Conservation (phyloP, 345 rosid species). For the Rhodamnia rubescens region DNA sequence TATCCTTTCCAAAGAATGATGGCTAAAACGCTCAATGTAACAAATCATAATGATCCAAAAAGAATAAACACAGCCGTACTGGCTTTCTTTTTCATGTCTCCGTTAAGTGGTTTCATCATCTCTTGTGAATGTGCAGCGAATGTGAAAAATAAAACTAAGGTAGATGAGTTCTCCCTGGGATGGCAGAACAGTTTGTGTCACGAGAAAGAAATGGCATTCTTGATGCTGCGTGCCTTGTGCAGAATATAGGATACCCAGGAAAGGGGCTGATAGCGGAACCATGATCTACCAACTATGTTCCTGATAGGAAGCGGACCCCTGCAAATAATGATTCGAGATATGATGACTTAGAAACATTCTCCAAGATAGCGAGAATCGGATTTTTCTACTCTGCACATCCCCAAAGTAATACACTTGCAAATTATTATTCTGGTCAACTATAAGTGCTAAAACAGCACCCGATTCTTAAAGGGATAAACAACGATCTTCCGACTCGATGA, state of each 20-base stretch:
- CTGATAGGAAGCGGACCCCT: slow-evolving; percentile 36
- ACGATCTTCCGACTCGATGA: not conserved
- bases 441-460: not conserved
- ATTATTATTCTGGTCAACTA: not conserved
- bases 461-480: not conserved
- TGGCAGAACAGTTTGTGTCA: slow-evolving; percentile 11
- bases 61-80: not conserved
- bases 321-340: not conserved
- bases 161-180: not conserved
- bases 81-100: not conserved
- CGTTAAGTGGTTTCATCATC: not conserved
- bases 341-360: not conserved
- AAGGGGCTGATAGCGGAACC: slow-evolving; percentile 30
- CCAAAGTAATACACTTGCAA: not conserved
- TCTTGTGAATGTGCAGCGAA: not conserved
- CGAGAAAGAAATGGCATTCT: slow-evolving; percentile 25
- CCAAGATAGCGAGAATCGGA: not conserved
- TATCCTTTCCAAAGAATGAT: not conserved
- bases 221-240: not conserved
- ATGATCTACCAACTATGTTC: slow-evolving; percentile 27
- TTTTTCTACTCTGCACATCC: not conserved
- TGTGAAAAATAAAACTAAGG: not conserved
- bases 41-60: not conserved
- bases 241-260: slow-evolving; percentile 5
- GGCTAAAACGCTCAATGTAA: not conserved